Base-by-base conservation (phyloP, 345 rosid species). In the Hevea brasiliensis region DNA sequence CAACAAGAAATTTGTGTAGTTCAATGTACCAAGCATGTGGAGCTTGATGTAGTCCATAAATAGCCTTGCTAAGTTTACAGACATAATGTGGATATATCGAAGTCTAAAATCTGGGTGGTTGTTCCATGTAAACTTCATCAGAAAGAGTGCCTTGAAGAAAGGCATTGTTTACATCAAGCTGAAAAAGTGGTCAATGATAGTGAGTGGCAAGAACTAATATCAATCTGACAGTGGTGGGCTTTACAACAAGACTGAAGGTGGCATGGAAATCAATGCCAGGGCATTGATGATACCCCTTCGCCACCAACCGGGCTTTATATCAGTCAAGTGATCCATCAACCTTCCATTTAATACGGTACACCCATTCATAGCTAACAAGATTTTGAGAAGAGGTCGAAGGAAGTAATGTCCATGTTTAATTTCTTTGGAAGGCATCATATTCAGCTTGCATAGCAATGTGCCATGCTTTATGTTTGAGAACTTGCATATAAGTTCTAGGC, bases 231-330 rank as follows among this genome's bases (percentile, higher is more conserved):
- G 66, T 58, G 45, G 44, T 42, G 7, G 54, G 61, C 18, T 73
- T 53, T 17, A 73, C 42, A 35, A 73, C 54, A 1, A 26, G 54
- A 11, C 70, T 73, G 48, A 17, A 73, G 4, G 76, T 73, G 0
- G 18, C 26, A 13, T 2, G 0, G 4, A 32, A 73, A 64, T 73
- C 62, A 42, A 63, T 14, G 1, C 63, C 62, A n/a, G n/a, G n/a
- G n/a, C n/a, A n/a, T n/a, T n/a, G n/a, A n/a, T n/a, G n/a, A n/a
- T n/a, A n/a, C n/a, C n/a, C n/a, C n/a, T 73, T 73, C 1, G 70
- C 63, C 3, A 73, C 76, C 8, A 73, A 32, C 0, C 20, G 47
- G 20, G 61, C 61, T 37, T 54, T 35, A 20, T 53, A 55, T 17
- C 21, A 3, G 26, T 4, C 53, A 20, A 65, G 7, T 3, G 70